Conservation (phyloP, 2,329 filamentous ascomycete species). For the Penicillium sp. region DNA sequence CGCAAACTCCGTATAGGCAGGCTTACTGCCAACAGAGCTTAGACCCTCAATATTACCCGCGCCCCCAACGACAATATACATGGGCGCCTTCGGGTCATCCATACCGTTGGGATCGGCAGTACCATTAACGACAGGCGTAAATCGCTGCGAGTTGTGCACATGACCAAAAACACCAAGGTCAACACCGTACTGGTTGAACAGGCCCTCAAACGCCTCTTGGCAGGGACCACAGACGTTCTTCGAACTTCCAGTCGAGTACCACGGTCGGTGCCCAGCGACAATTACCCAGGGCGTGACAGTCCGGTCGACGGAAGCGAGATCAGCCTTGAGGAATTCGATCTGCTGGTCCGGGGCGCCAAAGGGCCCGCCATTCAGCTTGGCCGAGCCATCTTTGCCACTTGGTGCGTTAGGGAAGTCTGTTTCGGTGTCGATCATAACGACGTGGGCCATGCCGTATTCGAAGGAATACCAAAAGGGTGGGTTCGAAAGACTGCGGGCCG, state of each 20-base stretch:
- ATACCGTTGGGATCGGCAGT: slow-evolving; percentile 46
- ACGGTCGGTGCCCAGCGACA: slow-evolving; percentile 47
- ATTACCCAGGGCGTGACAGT: slow-evolving; percentile 55
- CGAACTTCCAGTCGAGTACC: slow-evolving; percentile 44
- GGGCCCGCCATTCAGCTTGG: slow-evolving; percentile 48
- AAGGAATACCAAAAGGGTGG: slow-evolving; percentile 61
- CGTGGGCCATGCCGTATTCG: slow-evolving; percentile 58
- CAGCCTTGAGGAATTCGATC: slow-evolving; percentile 54
- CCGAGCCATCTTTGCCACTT: slow-evolving; percentile 43
- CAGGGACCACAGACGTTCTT: slow-evolving; percentile 46
- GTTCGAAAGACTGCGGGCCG: slow-evolving; percentile 47
- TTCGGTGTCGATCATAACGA: slow-evolving; percentile 57
- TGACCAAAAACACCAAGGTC: slow-evolving; percentile 59
- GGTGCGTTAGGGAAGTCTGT: slow-evolving; percentile 56
- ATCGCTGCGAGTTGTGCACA: slow-evolving; percentile 58
- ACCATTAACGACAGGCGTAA: slow-evolving; percentile 35
- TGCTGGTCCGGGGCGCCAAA: slow-evolving; percentile 53
- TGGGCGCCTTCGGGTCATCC: slow-evolving; percentile 53
- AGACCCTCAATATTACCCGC: slow-evolving; percentile 58
- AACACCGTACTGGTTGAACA: slow-evolving; percentile 57
- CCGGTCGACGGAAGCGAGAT: slow-evolving; percentile 57
- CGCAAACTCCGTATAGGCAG: slow-evolving; percentile 41
- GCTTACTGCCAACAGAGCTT: slow-evolving; percentile 42
- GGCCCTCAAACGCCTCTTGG: slow-evolving; percentile 53
- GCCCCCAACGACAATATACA: slow-evolving; percentile 58